Percentiles rank a stretch among this genome's conserved stretches.
Conservation (phyloP, 202 grass and related monocot genomes). For the Zizania palustris region DNA sequence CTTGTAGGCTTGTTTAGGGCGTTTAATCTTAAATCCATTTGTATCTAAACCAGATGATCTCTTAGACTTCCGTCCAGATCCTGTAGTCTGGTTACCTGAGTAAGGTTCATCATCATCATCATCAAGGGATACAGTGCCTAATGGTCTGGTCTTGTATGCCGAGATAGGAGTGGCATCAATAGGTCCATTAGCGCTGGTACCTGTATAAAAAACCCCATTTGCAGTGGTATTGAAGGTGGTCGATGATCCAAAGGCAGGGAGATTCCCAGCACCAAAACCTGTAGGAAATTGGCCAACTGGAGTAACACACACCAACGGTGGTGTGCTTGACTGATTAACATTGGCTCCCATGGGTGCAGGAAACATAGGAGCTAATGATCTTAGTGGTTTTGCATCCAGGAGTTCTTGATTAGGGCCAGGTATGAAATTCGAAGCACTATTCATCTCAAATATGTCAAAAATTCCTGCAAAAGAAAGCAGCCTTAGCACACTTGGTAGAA, state of each 20-base stretch:
- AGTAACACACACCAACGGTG: constrained; percentile 71
- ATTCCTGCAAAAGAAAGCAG: constrained; percentile 40
- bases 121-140: constrained; percentile 23
- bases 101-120: constrained; percentile 49
- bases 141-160: constrained; percentile 58
- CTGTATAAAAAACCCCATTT: constrained; percentile 42
- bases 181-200: constrained; percentile 55
- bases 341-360: constrained; percentile 66
- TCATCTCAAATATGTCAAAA: constrained; percentile 40
- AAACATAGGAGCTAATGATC: constrained; percentile 67
- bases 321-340: constrained; percentile 62
- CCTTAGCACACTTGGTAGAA: constrained; percentile 28
- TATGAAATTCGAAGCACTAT: constrained; percentile 48
- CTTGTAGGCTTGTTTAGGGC: constrained; percentile 49
- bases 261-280: constrained; percentile 45
- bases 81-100: constrained; percentile 35
- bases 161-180: constrained; percentile 80
- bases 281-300: constrained; percentile 57
- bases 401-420: constrained; percentile 57
- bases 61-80: constrained; percentile 63
- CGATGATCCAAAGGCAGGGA: constrained; percentile 50
- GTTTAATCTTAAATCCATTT: constrained; percentile 58
- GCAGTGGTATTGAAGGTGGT: constrained; percentile 37
- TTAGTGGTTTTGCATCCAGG: constrained; percentile 53
- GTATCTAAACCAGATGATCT: constrained; percentile 45